These are phyloP conservation scores for Solanum piurae DNA, from an alignment of 257 asterid species.

Conservation along the genomic window DNA sequence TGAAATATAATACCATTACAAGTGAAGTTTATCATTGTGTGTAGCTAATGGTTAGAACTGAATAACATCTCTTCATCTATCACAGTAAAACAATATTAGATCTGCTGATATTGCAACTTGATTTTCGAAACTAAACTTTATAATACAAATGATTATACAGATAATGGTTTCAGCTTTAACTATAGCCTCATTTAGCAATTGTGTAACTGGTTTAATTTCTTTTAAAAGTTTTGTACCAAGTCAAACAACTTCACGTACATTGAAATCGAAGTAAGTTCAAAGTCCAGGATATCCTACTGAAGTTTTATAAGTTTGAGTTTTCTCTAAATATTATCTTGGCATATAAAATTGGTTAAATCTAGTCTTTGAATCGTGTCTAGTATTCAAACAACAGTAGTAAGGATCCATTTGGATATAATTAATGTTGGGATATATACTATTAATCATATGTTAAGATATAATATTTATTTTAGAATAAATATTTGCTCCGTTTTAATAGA, in stretches of 20 bases:
- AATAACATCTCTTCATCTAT: neutral
- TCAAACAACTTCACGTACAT: neutral
- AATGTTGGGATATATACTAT: no score
- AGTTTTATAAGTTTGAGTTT: neutral
- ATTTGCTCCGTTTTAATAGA: no score
- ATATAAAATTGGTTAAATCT: neutral
- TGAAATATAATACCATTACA: neutral
- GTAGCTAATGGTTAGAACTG: neutral
- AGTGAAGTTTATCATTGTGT: neutral
- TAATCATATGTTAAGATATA: no score
- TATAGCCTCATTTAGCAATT: neutral
- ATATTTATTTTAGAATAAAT: no score
- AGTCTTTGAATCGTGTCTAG: neutral
- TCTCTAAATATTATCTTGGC: fast-evolving
- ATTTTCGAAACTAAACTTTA: neutral
- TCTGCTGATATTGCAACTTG: neutral
- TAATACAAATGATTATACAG: neutral
- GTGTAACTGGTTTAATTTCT: neutral
- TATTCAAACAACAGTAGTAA: neutral
- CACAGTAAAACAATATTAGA: neutral
- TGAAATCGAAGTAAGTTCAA: no score
- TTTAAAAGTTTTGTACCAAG: neutral
- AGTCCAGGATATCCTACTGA: neutral
- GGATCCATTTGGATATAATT: neutral
- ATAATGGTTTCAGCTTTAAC: no score